Evolutionary conservation across 1,139 yeast genomes (phyloP).

Genomic region (Saccharomyces hybrid): DNA sequence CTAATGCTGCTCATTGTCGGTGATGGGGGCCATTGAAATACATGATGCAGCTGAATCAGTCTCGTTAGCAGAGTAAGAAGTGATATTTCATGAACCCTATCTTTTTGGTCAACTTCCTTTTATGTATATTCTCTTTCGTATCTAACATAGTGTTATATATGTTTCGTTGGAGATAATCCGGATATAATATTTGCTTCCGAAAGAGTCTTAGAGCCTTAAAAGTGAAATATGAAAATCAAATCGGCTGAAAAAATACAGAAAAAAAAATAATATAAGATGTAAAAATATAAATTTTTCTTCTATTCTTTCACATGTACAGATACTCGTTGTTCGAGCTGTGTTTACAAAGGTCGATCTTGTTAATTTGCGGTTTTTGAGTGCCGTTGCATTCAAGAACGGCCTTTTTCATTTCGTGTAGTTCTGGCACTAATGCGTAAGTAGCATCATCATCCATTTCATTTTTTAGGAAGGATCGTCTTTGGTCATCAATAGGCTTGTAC

Average conservation of each 20-base stretch:
- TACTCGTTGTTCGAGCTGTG: neutral
- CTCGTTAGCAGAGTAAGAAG: neutral
- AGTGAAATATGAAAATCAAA: neutral
- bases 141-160: neutral
- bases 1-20: neutral
- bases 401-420: conserved; percentile 78
- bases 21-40: neutral
- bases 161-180: neutral
- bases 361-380: neutral
- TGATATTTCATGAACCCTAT: neutral
- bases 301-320: neutral
- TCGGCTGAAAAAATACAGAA: neutral
- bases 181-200: neutral
- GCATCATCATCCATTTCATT: conserved; percentile 22
- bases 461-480: conserved; percentile 76
- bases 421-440: conserved; percentile 43
- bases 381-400: conserved; percentile 78
- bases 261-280: neutral
- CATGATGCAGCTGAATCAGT: neutral
- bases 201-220: neutral
- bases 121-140: neutral
- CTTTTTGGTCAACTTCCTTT: neutral
- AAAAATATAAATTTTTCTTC: neutral
- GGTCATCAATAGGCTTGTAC: conserved; percentile 95
- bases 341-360: neutral